phyloP scores from a whole-genome alignment of 1,139 yeast genomes.

The Sugiyamaella neomexicana region DNA sequence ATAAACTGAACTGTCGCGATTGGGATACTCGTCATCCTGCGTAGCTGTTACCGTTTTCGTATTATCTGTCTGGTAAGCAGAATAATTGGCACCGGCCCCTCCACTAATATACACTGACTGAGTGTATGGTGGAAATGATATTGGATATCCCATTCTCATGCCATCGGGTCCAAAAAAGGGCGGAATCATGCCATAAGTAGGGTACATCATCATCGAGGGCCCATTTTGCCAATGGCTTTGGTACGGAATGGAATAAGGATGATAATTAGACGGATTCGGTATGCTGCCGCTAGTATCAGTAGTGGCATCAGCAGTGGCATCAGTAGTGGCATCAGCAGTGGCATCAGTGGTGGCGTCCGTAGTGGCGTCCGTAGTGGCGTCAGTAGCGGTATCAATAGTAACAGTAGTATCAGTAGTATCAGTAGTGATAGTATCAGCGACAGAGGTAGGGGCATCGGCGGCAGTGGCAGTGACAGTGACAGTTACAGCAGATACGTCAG shows the following conservation, averaged over 20 bases:
- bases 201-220: slow-evolving; percentile 10
- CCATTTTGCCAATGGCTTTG: slow-evolving; percentile 6
- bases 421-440: too few species aligned
- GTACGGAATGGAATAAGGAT: slow-evolving; percentile 1
- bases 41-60: not conserved
- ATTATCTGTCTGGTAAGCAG: not conserved
- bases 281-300: not conserved
- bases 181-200: slow-evolving; percentile 6
- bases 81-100: not conserved
- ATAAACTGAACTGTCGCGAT: too few species aligned
- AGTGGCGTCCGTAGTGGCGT: not conserved
- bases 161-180: slow-evolving; percentile 8
- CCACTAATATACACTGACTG: not conserved
- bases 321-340: not conserved
- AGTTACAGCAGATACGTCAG: too few species aligned
- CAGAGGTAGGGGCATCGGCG: too few species aligned
- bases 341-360: not conserved
- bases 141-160: slow-evolving; percentile 5
- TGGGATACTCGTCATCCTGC: not conserved
- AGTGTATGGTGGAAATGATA: slow-evolving; percentile 1
- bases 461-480: too few species aligned
- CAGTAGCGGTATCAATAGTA: not conserved
- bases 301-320: not conserved
- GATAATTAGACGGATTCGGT: not conserved
- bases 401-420: too few species aligned